These are phyloP conservation scores for Dendrostoma leiphaemia DNA, from an alignment of 2,329 filamentous ascomycete genomes.

Conservation along the genomic window DNA sequence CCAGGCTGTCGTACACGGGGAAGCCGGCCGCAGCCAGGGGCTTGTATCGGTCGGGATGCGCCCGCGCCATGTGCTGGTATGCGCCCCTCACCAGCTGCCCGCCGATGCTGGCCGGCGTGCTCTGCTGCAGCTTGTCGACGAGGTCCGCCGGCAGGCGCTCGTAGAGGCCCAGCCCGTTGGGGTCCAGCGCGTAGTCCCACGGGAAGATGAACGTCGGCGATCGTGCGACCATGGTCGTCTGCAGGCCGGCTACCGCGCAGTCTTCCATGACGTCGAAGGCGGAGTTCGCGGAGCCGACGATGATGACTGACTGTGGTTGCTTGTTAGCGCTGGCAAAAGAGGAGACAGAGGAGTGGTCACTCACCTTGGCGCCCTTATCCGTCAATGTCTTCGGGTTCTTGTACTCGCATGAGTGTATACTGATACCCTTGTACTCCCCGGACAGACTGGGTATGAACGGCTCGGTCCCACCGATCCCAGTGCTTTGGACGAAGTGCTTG, in stretches of 20 bases:
- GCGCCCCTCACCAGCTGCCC: conserved; percentile 19
- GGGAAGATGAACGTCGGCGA: conserved; percentile 35
- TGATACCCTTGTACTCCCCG: conserved; percentile 38
- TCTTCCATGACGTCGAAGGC: conserved; percentile 39
- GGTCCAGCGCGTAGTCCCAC: conserved; percentile 27
- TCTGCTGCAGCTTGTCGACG: conserved; percentile 24
- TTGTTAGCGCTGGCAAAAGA: not conserved
- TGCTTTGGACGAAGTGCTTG: conserved; percentile 46
- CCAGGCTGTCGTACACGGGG: conserved; percentile 32
- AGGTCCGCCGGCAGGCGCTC: conserved; percentile 21
- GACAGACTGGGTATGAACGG: conserved; percentile 39
- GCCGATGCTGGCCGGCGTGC: conserved; percentile 23
- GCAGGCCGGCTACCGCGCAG: conserved; percentile 29
- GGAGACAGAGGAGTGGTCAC: not conserved
- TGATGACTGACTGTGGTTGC: conserved; percentile 24
- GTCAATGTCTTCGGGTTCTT: conserved; percentile 33
- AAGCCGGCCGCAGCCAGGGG: conserved; percentile 33
- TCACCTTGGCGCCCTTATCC: conserved; percentile 18
- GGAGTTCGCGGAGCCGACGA: conserved; percentile 40
- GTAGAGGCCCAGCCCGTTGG: conserved; percentile 29
- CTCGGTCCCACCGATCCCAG: conserved; percentile 40
- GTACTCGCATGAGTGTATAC: conserved; percentile 43
- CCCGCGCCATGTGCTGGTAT: conserved; percentile 24
- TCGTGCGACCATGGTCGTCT: conserved; percentile 33
- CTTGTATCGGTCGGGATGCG: conserved; percentile 34